Conservation (phyloP, 2,329 filamentous ascomycete genomes). For the Verticillium dahliae region DNA sequence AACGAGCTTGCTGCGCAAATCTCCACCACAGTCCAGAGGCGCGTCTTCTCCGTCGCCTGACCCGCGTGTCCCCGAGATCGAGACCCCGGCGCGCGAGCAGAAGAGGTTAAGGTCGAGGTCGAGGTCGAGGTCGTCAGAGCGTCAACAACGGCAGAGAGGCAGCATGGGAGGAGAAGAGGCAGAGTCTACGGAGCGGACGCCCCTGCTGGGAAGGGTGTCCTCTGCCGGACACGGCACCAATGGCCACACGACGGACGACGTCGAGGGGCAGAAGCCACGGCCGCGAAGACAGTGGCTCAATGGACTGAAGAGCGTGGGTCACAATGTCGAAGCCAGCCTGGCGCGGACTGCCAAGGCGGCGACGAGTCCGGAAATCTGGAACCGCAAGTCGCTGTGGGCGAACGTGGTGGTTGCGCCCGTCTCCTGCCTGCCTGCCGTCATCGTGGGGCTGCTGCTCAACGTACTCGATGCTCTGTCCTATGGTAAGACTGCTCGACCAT, state of each 20-base stretch:
- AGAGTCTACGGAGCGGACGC: constrained; percentile 36
- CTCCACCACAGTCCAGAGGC: constrained; percentile 32
- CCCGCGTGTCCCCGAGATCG: constrained; percentile 11
- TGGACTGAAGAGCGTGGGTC: constrained; percentile 21
- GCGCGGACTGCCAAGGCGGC: constrained; percentile 17
- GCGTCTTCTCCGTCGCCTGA: constrained; percentile 13
- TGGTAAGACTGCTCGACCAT: constrained; percentile 39
- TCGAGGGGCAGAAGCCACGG: constrained; percentile 44
- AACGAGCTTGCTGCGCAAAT: constrained; percentile 42
- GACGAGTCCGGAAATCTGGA: constrained; percentile 44
- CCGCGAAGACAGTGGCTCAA: constrained; percentile 25
- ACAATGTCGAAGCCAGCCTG: constrained; percentile 23
- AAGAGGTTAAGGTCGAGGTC: neutral
- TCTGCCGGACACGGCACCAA: constrained; percentile 18
- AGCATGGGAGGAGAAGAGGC: constrained; percentile 4
- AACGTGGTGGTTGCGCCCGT: constrained; percentile 60
- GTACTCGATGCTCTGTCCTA: constrained; percentile 93
- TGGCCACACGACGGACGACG: constrained; percentile 27
- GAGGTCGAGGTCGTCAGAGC: neutral
- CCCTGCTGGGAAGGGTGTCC: constrained; percentile 32
- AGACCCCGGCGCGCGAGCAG: constrained; percentile 1
- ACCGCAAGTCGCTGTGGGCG: constrained; percentile 58
- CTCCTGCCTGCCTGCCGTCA: constrained; percentile 73
- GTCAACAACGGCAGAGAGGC: neutral
- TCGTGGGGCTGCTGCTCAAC: constrained; percentile 84